These are phyloP conservation scores for Starmera quercuum DNA, from an alignment of 805 yeast genomes.

Conservation along the genomic window DNA sequence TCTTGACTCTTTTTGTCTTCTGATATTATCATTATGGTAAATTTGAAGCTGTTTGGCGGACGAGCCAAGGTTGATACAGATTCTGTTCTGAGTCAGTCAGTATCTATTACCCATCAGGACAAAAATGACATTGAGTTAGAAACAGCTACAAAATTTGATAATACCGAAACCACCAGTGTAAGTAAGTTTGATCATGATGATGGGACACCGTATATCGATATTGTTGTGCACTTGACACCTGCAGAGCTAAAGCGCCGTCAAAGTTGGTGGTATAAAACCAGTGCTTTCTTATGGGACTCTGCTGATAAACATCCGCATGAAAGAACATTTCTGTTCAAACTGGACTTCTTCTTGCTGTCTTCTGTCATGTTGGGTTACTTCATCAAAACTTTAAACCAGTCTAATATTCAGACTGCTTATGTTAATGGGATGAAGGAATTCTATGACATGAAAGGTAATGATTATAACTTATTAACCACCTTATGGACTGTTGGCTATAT, in stretches of 20 bases:
- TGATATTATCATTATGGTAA: too few relatives aligned
- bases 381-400: slow-evolving; percentile 32
- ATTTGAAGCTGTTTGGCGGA: too few relatives aligned
- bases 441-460: slow-evolving; percentile 28
- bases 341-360: slow-evolving; percentile 28
- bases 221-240: background rate
- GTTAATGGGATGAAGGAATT: slow-evolving; percentile 37
- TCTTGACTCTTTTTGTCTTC: too few relatives aligned
- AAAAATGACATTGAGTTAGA: too few relatives aligned
- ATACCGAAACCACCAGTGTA: too few relatives aligned
- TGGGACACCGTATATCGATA: background rate
- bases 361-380: slow-evolving; percentile 36
- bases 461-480: slow-evolving; percentile 34
- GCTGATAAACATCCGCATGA: slow-evolving; percentile 26
- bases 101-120: too few relatives aligned
- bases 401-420: slow-evolving; percentile 33
- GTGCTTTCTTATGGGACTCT: slow-evolving; percentile 15
- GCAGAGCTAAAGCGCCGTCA: background rate
- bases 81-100: too few relatives aligned
- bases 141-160: too few relatives aligned
- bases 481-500: slow-evolving; percentile 40
- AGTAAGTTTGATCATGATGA: slow-evolving; percentile 1
- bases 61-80: too few relatives aligned
- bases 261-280: background rate
- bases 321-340: slow-evolving; percentile 20